Conservation (phyloP, 2,329 filamentous ascomycete genomes). For the Orbilia blumenaviensis region DNA sequence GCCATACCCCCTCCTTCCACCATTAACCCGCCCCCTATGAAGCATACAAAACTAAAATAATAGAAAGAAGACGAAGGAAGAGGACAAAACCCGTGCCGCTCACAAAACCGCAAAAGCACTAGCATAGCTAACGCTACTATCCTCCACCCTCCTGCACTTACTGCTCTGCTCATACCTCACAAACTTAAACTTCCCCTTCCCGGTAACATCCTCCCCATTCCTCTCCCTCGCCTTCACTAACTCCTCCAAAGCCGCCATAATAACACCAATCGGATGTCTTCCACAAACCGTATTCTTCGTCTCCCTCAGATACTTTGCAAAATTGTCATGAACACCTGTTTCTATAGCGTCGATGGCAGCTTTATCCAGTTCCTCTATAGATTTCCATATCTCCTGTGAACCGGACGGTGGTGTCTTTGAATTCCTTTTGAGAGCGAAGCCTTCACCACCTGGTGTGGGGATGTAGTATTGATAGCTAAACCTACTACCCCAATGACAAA, state of each 20-base stretch:
- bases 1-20: background rate
- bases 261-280: constrained; percentile 89
- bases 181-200: constrained; percentile 73
- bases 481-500: constrained; percentile 91
- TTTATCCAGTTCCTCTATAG: constrained; percentile 81
- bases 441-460: constrained; percentile 62
- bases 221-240: constrained; percentile 62
- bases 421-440: constrained; percentile 58
- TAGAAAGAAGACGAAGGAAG: no score
- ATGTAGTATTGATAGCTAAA: constrained; percentile 87
- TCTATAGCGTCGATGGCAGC: constrained; percentile 86
- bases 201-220: constrained; percentile 58
- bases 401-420: constrained; percentile 63
- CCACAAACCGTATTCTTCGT: constrained; percentile 95
- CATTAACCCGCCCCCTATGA: background rate
- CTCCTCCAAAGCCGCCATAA: constrained; percentile 85
- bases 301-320: constrained; percentile 72
- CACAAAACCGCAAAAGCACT: constrained; percentile 84
- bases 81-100: no score
- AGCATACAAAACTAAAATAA: no score
- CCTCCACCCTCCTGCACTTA: constrained; percentile 71
- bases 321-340: constrained; percentile 75
- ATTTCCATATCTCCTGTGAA: constrained; percentile 74
- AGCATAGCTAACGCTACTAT: constrained; percentile 94
- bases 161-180: constrained; percentile 87